Base-by-base conservation (phyloP, 176 grass and related monocot genomes). In the Rhynchospora tenuis region DNA sequence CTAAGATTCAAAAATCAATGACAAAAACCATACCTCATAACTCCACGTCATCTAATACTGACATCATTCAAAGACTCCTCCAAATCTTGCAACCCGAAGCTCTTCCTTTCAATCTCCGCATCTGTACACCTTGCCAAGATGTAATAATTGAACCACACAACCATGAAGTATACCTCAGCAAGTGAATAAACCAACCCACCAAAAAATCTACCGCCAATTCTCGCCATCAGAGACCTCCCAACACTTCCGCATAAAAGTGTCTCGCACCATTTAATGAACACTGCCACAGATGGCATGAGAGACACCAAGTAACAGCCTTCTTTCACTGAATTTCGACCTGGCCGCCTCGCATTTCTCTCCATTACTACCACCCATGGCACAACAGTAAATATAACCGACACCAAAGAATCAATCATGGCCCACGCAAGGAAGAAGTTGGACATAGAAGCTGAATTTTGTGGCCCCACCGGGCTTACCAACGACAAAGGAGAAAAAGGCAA, bases 301-400 rank as follows among this genome's bases (percentile, higher is more conserved):
- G 92, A 91, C 33, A 94, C 79, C 85, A 94, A 87, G 77, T 89
- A 91, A 65, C 90, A 94, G 52, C 95, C 95, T 90, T 98, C 92
- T 85, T 95, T 95, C 83, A 95, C 89, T 27, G 88, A 63, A 90
- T 95, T 90, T n/a, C 81, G 84, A 70, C 89, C 92, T 81, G 85
- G 90, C 4, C 82, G 85, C 12, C 87, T 88, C 0, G 26, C 89
- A 88, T 92, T 90, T 72, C 87, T 89, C 85, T 94, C 90, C 92
- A 98, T 98, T 60, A 94, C 81, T 45, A 90, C 89, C 73, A 94
- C 92, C 95, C 90, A 98, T 20, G 95, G 95, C 59, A 94, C 90
- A 70, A 98, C 87, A 6, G 95, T 94, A 83, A 98, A 93, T 26
- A 98, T 54, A 33, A 98, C 92, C 0, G 92, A 94, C 24, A 98